phyloP scores from a whole-genome alignment of 768 basidiomycete genomes.

The Obba rivulosa region DNA sequence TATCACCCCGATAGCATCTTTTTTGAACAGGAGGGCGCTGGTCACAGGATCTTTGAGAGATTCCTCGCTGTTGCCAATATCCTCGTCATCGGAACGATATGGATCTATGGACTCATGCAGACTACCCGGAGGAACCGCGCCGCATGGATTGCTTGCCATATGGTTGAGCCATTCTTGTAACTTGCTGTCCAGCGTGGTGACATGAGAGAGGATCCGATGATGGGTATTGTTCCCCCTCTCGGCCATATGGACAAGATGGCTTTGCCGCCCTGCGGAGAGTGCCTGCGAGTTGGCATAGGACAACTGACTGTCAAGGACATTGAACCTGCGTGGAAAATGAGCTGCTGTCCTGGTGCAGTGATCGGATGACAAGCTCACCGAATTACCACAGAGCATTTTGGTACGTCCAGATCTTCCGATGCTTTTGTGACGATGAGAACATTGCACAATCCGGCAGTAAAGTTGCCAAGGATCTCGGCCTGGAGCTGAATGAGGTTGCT shows the following conservation, averaged over 20 bases:
- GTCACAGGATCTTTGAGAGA: slow-evolving; percentile 58
- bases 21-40: slow-evolving; percentile 50
- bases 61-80: slow-evolving; percentile 29
- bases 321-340: slow-evolving; percentile 37
- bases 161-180: slow-evolving; percentile 48
- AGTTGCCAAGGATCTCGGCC: slow-evolving; percentile 45
- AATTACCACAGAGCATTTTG: slow-evolving; percentile 53
- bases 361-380: slow-evolving; percentile 36
- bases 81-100: slow-evolving; percentile 47
- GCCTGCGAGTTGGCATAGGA: slow-evolving; percentile 53
- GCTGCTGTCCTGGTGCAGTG: background rate
- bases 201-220: slow-evolving; percentile 43
- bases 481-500: slow-evolving; percentile 15
- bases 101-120: slow-evolving; percentile 35
- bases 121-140: slow-evolving; percentile 38
- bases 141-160: slow-evolving; percentile 20
- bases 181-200: slow-evolving; percentile 33
- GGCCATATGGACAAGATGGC: slow-evolving; percentile 58
- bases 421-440: slow-evolving; percentile 57
- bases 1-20: slow-evolving; percentile 52
- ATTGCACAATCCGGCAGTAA: slow-evolving; percentile 54
- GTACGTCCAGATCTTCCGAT: slow-evolving; percentile 55
- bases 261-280: slow-evolving; percentile 38
- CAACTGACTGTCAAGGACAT: slow-evolving; percentile 57
- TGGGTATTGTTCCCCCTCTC: slow-evolving; percentile 55